Base-by-base conservation (phyloP, 495 filamentous ascomycete species). In the Penicillium canescens region DNA sequence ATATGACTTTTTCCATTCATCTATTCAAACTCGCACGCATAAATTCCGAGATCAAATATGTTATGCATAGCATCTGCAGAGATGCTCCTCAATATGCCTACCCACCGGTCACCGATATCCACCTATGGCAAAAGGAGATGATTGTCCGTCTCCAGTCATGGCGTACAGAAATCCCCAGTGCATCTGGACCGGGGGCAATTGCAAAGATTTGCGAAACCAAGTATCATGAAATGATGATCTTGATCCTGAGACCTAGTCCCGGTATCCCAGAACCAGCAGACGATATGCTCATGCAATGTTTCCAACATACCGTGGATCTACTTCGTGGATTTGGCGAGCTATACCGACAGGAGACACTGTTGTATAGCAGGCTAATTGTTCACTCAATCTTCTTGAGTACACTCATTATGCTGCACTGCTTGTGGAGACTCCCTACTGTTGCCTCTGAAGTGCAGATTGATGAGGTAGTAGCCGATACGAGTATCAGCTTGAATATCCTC, bases 41-140 rank as follows among this genome's bases (percentile, higher is more conserved):
- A 14, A 77, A 78, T 44, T 79, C 75, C 1, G 75, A 77, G 46
- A 79, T 78, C 33, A 79, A 79, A 61, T 79, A 78, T 46, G 59
- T 78, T 39, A 72, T 74, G 64, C 71, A 78, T 41, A 75, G 73
- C 46, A 65, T 78, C 42, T 67, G 62, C 51, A 65, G 70, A 35
- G 66, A 70, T 11, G 52, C 61, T 6, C 74, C 74, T 4, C 61
- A 53, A 11, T 76, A 77, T 41, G 71, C 74, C 3, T 72, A 69
- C 34, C 75, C 75, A 4, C 65, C 67, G 1, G 46, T 75, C 3
- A 57, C 56, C 7, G 72, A 78, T 35, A 72, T 77, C 12, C 45
- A 63, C 18, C 33, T 55, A 6, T 78, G 75, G 75, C 70, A 78
- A 46, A 55, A 50, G 11, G 69, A 73, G 23, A 72, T 78, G 59